Evolutionary conservation across 2,329 filamentous ascomycete genomes (phyloP).

Genomic region (Colletotrichum eremochloae): DNA sequence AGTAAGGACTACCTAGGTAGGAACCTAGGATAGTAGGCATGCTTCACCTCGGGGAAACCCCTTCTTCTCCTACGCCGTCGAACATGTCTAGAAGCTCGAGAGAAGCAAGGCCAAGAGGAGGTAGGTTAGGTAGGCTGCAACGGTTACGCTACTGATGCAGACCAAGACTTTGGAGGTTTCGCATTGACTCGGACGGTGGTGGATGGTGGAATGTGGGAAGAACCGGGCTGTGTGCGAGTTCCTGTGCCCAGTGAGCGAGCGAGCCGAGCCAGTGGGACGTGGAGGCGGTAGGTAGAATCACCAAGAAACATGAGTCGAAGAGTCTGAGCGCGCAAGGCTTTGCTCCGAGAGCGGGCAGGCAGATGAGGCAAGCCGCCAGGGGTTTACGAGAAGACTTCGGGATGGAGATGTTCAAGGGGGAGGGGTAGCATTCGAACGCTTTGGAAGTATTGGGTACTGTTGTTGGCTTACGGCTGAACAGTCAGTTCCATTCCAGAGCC

Average conservation of each 20-base stretch:
- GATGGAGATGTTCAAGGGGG: constrained; percentile 21
- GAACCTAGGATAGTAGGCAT: no score
- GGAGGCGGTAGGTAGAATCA: constrained; percentile 35
- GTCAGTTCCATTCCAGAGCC: not conserved
- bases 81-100: constrained; percentile 6
- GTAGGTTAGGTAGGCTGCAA: not conserved
- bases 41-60: no score
- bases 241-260: not conserved
- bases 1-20: no score
- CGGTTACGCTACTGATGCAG: constrained; percentile 1
- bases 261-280: not conserved
- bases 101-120: not conserved
- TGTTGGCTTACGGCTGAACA: not conserved
- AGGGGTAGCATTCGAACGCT: constrained; percentile 11
- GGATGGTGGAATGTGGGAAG: constrained; percentile 13
- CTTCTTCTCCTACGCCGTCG: not conserved
- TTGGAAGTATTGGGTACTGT: constrained; percentile 6
- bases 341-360: constrained; percentile 37
- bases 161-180: not conserved
- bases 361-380: constrained; percentile 4
- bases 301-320: constrained; percentile 38
- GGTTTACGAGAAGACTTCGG: constrained; percentile 38
- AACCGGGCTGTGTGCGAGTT: constrained; percentile 28
- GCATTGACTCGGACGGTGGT: not conserved
- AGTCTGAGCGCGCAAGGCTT: constrained; percentile 22